phyloP scores from a whole-genome alignment of 2,329 filamentous ascomycete genomes.

The Trichophyton mentagrophytes region DNA sequence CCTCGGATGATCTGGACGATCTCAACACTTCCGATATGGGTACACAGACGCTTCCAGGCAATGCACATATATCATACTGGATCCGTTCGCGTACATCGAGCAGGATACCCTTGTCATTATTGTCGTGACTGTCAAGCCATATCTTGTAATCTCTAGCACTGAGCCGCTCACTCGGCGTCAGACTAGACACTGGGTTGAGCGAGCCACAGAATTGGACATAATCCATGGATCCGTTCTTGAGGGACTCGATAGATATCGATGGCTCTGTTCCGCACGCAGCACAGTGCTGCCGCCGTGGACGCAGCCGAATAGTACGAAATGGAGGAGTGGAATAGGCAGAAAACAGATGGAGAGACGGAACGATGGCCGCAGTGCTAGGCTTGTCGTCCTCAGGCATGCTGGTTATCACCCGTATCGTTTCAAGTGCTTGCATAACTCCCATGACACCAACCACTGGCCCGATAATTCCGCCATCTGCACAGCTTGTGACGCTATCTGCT shows the following conservation, averaged over 20 bases:
- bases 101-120: slow-evolving; percentile 41
- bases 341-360: slow-evolving; percentile 31
- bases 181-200: slow-evolving; percentile 40
- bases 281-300: slow-evolving; percentile 56
- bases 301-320: slow-evolving; percentile 66
- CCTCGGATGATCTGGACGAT: slow-evolving; percentile 11
- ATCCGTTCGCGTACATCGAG: slow-evolving; percentile 76
- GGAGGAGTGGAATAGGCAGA: slow-evolving; percentile 31
- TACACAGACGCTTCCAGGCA: slow-evolving; percentile 59
- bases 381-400: slow-evolving; percentile 15
- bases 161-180: slow-evolving; percentile 55
- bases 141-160: slow-evolving; percentile 48
- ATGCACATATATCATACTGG: slow-evolving; percentile 67
- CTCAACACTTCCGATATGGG: slow-evolving; percentile 32
- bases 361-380: slow-evolving; percentile 13
- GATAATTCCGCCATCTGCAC: slow-evolving; percentile 83
- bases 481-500: slow-evolving; percentile 66
- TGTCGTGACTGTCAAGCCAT: slow-evolving; percentile 6
- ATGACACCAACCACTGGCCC: slow-evolving; percentile 87
- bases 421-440: slow-evolving; percentile 82
- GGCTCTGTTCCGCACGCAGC: slow-evolving; percentile 58
- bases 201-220: slow-evolving; percentile 80
- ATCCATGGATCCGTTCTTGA: slow-evolving; percentile 57
- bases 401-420: slow-evolving; percentile 72
- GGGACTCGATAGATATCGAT: slow-evolving; percentile 48